phyloP scores from a whole-genome alignment of 371 early-diverging fungal genomes.

The Batrachochytrium dendrobatidis region DNA sequence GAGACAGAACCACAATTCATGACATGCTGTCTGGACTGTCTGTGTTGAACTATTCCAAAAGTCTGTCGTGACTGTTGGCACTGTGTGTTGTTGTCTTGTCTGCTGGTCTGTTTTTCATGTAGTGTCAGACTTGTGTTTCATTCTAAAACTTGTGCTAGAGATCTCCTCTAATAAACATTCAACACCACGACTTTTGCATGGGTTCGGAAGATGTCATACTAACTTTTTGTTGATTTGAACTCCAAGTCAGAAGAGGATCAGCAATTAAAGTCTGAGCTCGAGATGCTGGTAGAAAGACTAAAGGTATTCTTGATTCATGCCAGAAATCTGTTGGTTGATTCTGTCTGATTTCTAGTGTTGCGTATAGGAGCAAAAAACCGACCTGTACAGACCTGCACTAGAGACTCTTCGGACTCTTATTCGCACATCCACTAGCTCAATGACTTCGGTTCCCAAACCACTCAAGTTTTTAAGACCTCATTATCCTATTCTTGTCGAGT shows the following conservation, averaged over 20 bases:
- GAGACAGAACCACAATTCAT: too few relatives aligned
- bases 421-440: slow-evolving; percentile 89
- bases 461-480: slow-evolving; percentile 89
- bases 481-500: slow-evolving; percentile 60
- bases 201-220: too few relatives aligned
- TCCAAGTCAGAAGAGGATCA: slow-evolving; percentile 91
- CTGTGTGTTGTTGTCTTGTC: too few relatives aligned
- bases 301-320: slow-evolving; percentile 35
- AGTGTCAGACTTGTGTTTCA: too few relatives aligned
- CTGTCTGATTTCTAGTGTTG: not conserved
- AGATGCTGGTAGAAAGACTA: slow-evolving; percentile 86
- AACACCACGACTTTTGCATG: too few relatives aligned
- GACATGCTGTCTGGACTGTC: too few relatives aligned
- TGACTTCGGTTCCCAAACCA: slow-evolving; percentile 98
- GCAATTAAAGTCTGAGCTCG: slow-evolving; percentile 84
- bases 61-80: too few relatives aligned
- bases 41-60: too few relatives aligned
- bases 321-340: not conserved
- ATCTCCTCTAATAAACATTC: too few relatives aligned
- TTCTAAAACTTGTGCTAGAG: too few relatives aligned
- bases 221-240: too few relatives aligned
- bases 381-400: slow-evolving; percentile 76
- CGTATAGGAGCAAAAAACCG: slow-evolving; percentile 57
- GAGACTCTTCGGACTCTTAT: slow-evolving; percentile 82
- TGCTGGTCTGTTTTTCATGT: too few relatives aligned